Percentiles rank a stretch among this genome's conserved stretches.
phyloP scores from a whole-genome alignment of 2,329 filamentous ascomycete genomes.

The Verticillium alfalfae region DNA sequence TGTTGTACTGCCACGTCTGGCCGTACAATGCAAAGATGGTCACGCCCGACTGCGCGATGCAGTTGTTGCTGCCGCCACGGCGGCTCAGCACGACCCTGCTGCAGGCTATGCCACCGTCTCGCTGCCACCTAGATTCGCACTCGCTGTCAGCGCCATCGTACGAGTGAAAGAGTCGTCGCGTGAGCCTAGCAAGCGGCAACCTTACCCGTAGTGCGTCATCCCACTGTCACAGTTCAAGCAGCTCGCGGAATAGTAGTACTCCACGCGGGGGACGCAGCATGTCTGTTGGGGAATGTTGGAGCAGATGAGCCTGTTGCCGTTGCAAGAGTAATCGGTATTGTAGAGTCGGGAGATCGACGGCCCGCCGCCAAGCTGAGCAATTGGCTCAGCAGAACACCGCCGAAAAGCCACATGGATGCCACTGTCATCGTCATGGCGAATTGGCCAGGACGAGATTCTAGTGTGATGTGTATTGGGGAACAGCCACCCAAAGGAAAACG shows the following conservation, averaged over 20 bases:
- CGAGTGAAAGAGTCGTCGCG: too few relatives aligned
- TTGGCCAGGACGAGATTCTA: neutral
- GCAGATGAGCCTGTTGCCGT: neutral
- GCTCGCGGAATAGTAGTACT: neutral
- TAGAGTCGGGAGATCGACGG: neutral
- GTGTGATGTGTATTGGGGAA: neutral
- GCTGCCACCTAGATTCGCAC: neutral
- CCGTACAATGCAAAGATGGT: neutral
- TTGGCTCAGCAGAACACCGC: neutral
- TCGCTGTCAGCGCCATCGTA: too few relatives aligned
- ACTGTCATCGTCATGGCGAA: neutral
- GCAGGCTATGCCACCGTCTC: neutral
- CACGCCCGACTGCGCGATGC: neutral
- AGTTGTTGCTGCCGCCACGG: neutral
- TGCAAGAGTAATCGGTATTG: neutral
- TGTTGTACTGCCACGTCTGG: neutral
- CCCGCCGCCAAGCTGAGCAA: neutral
- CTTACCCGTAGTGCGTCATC: neutral
- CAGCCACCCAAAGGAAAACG: too few relatives aligned
- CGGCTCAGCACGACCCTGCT: neutral
- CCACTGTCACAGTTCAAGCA: neutral
- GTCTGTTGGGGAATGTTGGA: neutral
- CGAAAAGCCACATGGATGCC: neutral
- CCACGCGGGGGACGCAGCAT: neutral
- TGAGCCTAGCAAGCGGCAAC: neutral